Base-by-base conservation (phyloP, 495 filamentous ascomycete genomes). In the Pseudevernia furfuracea region DNA sequence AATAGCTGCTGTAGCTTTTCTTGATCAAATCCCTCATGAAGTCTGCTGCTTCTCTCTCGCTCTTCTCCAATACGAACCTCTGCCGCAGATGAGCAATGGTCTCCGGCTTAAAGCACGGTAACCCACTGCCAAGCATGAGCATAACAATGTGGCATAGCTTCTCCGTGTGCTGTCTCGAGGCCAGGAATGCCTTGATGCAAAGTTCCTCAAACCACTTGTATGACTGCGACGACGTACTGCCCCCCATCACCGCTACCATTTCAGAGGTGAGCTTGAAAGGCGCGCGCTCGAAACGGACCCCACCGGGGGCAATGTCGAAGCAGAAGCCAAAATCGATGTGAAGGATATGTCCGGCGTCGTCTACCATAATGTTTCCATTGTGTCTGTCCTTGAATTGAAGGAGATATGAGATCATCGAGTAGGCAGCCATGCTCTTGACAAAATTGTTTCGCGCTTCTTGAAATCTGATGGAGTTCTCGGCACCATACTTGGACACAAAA, bases 241-340 rank as follows among this genome's bases (percentile, higher is more conserved):
- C 92, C 34, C 95, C 92, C 93, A 99, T 99, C 63, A 99, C 95
- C 21, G 91, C 88, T 46, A 99, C 82, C 95, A 99, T 99, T 72
- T 99, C 95, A 15, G 85, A 84, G 0, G 95, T 97, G 59, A 99
- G 83, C 76, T 99, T 99, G 84, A 99, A 99, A 0, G 95, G 95
- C 0, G 95, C 95, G 34, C 95, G 88, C 77, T 99, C 95, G 71
- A 99, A 99, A 61, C 89, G 90, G 60, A 97, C 89, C 28, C 95
- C 95, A 48, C 95, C 95, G 0, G 95, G 95, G 1, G 91, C 95
- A 71, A 99, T 97, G 72, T 99, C 95, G 74, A 99, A 97, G 76
- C 93, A 97, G 81, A 99, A 99, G 25, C 95, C 95, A 70, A 99
- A 99, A 76, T 99, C 94, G 73, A 99, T 96, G 75, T 99, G 95